Percentiles rank a stretch among this genome's conserved stretches.
Evolutionary conservation across 495 filamentous ascomycete genomes (phyloP).

Genomic region (Tetracladium setigerum): DNA sequence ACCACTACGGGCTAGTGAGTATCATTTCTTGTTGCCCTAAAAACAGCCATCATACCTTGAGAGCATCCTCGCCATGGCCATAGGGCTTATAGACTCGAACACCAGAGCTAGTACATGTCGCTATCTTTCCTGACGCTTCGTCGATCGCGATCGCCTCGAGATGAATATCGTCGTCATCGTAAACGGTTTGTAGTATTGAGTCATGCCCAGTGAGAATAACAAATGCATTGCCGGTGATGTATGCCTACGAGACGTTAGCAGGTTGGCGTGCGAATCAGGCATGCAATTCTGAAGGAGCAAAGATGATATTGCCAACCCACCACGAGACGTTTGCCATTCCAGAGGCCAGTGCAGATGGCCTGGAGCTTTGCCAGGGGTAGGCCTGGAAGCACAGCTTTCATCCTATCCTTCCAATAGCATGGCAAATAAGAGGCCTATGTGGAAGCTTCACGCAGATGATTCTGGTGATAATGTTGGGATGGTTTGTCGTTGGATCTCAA

Average conservation of each 20-base stretch:
- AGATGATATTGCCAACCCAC: slow-evolving; percentile 37
- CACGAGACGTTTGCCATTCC: slow-evolving; percentile 72
- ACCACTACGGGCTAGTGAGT: slow-evolving; percentile 46
- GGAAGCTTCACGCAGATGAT: too few relatives aligned
- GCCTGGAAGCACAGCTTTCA: slow-evolving; percentile 80
- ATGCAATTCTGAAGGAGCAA: neutral
- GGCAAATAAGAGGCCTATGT: neutral
- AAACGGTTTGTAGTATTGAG: slow-evolving; percentile 80
- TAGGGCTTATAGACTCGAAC: slow-evolving; percentile 77
- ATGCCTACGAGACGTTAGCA: slow-evolving; percentile 47
- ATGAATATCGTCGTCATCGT: slow-evolving; percentile 64
- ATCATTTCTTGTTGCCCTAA: neutral
- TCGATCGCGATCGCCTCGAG: slow-evolving; percentile 73
- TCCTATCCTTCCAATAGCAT: slow-evolving; percentile 30
- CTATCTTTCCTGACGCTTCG: slow-evolving; percentile 79
- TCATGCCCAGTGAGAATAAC: slow-evolving; percentile 71
- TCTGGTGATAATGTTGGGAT: too few relatives aligned
- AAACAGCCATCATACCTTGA: slow-evolving; percentile 44
- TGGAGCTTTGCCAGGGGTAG: slow-evolving; percentile 84
- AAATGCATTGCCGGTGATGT: slow-evolving; percentile 83
- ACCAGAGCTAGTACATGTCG: slow-evolving; percentile 53
- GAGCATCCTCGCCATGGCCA: slow-evolving; percentile 57
- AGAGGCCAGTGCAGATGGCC: slow-evolving; percentile 78
- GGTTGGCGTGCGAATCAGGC: neutral
- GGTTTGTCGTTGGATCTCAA: too few relatives aligned